A percentile compares a stretch with the other conserved stretches of the same genome.
Conservation (phyloP, 331 rosid species). For the Erythrophleum ivorense region DNA sequence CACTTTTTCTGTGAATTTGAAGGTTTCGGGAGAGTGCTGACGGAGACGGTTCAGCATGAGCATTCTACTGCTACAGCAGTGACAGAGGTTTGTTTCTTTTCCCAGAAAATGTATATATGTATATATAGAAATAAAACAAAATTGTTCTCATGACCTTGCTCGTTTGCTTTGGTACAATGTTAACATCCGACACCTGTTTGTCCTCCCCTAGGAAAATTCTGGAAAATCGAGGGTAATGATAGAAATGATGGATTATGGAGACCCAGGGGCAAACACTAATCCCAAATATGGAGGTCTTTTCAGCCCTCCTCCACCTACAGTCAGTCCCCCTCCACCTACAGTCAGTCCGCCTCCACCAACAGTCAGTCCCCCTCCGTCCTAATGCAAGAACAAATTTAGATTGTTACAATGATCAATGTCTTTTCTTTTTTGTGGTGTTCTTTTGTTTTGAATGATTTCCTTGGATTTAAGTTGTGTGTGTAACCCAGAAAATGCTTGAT, state of each 20-base stretch:
- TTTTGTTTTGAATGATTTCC: neutral
- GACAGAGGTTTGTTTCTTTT: constrained; percentile 33
- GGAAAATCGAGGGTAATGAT: constrained; percentile 36
- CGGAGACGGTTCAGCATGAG: constrained; percentile 37
- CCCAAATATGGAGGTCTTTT: constrained; percentile 57
- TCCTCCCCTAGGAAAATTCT: constrained; percentile 46
- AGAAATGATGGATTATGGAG: constrained; percentile 64
- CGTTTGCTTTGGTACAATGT: neutral
- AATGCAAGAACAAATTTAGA: constrained; percentile 1
- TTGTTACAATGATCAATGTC: neutral
- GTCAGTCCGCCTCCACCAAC: constrained; percentile 58
- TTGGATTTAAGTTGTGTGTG: neutral
- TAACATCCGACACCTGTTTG: neutral
- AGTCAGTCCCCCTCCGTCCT: constrained; percentile 44
- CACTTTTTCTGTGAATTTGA: constrained; percentile 16
- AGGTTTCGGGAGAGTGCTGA: constrained; percentile 61
- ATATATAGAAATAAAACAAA: no score
- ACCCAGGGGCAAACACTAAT: constrained; percentile 77
- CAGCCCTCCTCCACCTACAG: constrained; percentile 58
- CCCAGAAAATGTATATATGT: neutral
- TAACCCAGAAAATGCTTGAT: neutral
- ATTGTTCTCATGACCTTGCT: neutral
- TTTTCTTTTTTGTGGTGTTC: neutral
- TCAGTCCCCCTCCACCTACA: constrained; percentile 41
- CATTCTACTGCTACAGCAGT: constrained; percentile 23